Conservation (phyloP, 129 eudicot genomes). For the Lactuca saligna region DNA sequence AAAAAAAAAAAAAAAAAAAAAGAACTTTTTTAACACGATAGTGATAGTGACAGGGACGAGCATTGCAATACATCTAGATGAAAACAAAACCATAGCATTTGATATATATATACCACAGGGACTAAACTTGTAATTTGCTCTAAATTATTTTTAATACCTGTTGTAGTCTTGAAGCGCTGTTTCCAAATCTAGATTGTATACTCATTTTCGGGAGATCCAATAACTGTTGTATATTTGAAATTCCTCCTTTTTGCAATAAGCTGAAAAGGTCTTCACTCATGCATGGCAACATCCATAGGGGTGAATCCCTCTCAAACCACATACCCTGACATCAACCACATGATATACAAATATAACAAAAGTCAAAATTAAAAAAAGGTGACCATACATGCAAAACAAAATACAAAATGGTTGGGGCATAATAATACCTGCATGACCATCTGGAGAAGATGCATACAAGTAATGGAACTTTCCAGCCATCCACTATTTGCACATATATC, state of each 20-base stretch:
- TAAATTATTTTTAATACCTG: constrained; percentile 52
- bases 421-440: constrained; percentile 95
- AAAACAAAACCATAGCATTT: not conserved
- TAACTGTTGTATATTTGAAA: constrained; percentile 59
- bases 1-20: no score
- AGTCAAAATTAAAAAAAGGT: not conserved
- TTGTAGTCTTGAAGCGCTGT: constrained; percentile 51
- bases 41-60: no score
- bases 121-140: not conserved
- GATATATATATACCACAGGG: not conserved
- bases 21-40: no score
- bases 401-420: no score
- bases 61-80: not conserved
- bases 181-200: constrained; percentile 56
- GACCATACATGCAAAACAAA: not conserved
- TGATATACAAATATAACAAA: not conserved
- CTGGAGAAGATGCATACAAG: constrained; percentile 95
- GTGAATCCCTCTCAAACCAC: constrained; percentile 79
- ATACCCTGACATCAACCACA: constrained; percentile 56
- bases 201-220: constrained; percentile 54
- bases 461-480: constrained; percentile 89
- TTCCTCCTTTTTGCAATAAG: constrained; percentile 53
- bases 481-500: constrained; percentile 98
- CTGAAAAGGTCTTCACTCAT: constrained; percentile 66
- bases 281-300: constrained; percentile 87